phyloP scores from a whole-genome alignment of 352 stramenopile species.

The Pilasporangium apinafurcum region DNA sequence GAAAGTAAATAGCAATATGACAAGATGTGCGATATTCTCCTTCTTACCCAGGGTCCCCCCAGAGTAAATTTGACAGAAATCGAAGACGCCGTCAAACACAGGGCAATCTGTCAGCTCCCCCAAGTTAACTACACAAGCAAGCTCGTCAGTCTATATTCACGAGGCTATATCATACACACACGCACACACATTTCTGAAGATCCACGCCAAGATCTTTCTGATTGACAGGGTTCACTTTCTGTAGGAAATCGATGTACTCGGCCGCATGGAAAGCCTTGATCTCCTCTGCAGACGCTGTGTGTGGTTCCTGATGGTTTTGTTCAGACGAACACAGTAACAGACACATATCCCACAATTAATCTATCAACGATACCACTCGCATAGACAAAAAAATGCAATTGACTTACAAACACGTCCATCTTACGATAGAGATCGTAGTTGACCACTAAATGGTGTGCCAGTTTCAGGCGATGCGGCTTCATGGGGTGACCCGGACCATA shows the following conservation, averaged over 20 bases:
- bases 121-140: constrained; percentile 85
- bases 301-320: constrained; percentile 42
- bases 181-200: constrained; percentile 76
- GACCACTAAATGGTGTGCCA: constrained; percentile 98
- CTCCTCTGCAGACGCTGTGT: constrained; percentile 85
- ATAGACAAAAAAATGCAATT: constrained; percentile 1
- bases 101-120: constrained; percentile 97
- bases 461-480: constrained; percentile 96
- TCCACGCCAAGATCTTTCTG: constrained; percentile 75
- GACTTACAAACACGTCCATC: constrained; percentile 97
- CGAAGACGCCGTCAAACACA: constrained; percentile 98
- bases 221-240: constrained; percentile 93
- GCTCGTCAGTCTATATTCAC: too few relatives aligned
- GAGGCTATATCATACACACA: too few relatives aligned
- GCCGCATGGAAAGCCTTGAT: constrained; percentile 96
- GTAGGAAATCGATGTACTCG: constrained; percentile 98
- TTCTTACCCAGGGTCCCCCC: constrained; percentile 88
- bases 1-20: background rate
- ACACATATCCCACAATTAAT: background rate
- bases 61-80: constrained; percentile 98
- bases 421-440: constrained; percentile 98
- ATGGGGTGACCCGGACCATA: constrained; percentile 96
- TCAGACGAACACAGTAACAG: background rate
- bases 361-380: background rate
- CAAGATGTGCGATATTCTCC: background rate